Conservation (phyloP, 1,284 basidiomycete species). For the Earliella scabrosa region DNA sequence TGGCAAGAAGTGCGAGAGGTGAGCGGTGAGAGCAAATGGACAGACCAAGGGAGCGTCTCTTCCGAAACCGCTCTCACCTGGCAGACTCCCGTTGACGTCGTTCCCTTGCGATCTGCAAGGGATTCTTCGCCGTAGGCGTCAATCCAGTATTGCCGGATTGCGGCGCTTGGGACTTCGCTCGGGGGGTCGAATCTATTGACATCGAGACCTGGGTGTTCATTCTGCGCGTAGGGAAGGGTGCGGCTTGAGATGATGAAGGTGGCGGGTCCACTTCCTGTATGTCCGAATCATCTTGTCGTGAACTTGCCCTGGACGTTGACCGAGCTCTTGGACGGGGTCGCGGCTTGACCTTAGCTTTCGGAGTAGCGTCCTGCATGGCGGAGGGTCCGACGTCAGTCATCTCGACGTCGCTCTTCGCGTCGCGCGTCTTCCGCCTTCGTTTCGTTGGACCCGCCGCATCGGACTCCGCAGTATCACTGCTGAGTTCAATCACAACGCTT, state of each 20-base stretch:
- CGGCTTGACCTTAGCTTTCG: conserved; percentile 11
- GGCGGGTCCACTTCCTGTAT: neutral
- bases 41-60: neutral
- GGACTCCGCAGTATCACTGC: conserved; percentile 17
- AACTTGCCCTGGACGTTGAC: neutral
- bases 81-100: conserved; percentile 9
- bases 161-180: conserved; percentile 1
- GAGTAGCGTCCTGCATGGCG: conserved; percentile 1
- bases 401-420: conserved; percentile 5
- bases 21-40: neutral
- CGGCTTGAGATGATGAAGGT: neutral
- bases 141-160: neutral
- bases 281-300: neutral
- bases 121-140: neutral
- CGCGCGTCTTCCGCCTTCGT: conserved; percentile 3
- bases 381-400: neutral
- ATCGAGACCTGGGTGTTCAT: neutral
- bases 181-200: neutral
- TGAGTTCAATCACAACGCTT: conserved; percentile 9
- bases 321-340: conserved; percentile 12
- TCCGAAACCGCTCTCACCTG: neutral
- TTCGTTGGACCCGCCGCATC: conserved; percentile 5
- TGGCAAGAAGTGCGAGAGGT: neutral
- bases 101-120: conserved; percentile 14
- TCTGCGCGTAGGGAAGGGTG: neutral